These are phyloP conservation scores for Dactylellina drechsleri DNA, from an alignment of 2,329 filamentous ascomycete species.

Conservation along the genomic window DNA sequence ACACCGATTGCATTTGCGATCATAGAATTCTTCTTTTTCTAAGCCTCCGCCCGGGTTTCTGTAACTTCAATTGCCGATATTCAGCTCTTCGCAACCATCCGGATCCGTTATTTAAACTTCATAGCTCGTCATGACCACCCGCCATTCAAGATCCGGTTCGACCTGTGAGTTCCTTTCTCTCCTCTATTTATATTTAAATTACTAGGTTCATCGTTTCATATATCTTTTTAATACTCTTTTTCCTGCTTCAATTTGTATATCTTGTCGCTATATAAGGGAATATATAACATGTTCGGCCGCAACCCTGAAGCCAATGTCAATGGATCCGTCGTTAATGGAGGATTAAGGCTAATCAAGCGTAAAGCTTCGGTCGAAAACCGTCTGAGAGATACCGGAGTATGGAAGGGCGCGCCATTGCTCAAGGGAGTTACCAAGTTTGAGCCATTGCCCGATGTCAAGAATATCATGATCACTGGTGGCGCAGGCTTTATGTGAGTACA, in stretches of 20 bases:
- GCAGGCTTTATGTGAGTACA: constrained; percentile 81
- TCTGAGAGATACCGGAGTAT: constrained; percentile 72
- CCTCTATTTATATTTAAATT: not conserved
- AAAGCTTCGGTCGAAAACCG: constrained; percentile 55
- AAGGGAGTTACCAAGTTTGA: constrained; percentile 76
- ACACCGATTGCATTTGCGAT: constrained; percentile 1
- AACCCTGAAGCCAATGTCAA: constrained; percentile 16
- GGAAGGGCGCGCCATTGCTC: constrained; percentile 77
- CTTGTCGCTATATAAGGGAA: too few species aligned
- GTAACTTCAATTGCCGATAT: constrained; percentile 46
- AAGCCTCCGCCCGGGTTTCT: not conserved
- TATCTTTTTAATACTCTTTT: not conserved
- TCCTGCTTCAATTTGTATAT: too few species aligned
- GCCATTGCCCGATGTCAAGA: constrained; percentile 75
- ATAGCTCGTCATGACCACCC: constrained; percentile 10
- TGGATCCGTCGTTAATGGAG: not conserved
- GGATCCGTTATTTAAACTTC: constrained; percentile 36
- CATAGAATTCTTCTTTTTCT: not conserved
- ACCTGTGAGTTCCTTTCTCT: constrained; percentile 31
- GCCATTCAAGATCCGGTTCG: constrained; percentile 8
- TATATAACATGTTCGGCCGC: constrained; percentile 10
- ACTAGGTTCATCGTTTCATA: not conserved
- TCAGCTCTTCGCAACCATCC: constrained; percentile 8
- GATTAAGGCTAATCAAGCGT: constrained; percentile 31
- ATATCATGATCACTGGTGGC: constrained; percentile 85